These are phyloP conservation scores for Umbelopsis sp. DNA, from an alignment of 192 early-diverging fungal species.

Conservation along the genomic window DNA sequence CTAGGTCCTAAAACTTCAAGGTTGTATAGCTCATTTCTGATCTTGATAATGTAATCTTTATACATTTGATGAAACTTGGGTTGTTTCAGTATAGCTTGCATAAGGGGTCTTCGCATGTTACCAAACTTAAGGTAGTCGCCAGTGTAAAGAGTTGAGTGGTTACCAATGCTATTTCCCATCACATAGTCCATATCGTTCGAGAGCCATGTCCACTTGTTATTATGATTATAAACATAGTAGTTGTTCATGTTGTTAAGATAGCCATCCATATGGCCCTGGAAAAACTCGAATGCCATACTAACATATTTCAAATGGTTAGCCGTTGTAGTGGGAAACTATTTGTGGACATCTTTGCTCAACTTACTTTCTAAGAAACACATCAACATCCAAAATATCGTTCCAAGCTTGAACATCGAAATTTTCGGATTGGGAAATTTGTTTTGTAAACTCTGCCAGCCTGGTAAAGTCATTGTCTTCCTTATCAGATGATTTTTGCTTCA, in stretches of 20 bases:
- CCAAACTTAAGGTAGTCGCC: conserved; percentile 32
- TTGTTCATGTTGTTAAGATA: conserved; percentile 35
- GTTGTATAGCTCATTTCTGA: conserved; percentile 19
- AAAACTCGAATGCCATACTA: conserved; percentile 41
- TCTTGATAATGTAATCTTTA: neutral
- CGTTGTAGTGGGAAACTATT: neutral
- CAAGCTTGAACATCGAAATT: conserved; percentile 9
- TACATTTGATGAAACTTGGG: conserved; percentile 20
- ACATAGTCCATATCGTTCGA: conserved; percentile 35
- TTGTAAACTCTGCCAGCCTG: conserved; percentile 24
- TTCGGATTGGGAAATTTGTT: conserved; percentile 29
- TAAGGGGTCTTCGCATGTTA: conserved; percentile 25
- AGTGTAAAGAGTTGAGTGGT: conserved; percentile 15
- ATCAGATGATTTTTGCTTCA: conserved; percentile 13
- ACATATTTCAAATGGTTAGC: neutral
- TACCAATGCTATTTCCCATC: conserved; percentile 30
- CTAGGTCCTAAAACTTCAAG: neutral
- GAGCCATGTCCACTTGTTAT: conserved; percentile 22
- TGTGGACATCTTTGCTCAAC: neutral
- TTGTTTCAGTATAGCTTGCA: conserved; percentile 22
- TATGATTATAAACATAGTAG: conserved; percentile 31
- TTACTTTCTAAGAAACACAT: conserved; percentile 37
- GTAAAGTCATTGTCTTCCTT: neutral
- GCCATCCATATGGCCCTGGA: conserved; percentile 30
- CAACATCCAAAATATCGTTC: conserved; percentile 28